phyloP scores from a whole-genome alignment of 106 monocot species.

The Ottelia alismoides region DNA sequence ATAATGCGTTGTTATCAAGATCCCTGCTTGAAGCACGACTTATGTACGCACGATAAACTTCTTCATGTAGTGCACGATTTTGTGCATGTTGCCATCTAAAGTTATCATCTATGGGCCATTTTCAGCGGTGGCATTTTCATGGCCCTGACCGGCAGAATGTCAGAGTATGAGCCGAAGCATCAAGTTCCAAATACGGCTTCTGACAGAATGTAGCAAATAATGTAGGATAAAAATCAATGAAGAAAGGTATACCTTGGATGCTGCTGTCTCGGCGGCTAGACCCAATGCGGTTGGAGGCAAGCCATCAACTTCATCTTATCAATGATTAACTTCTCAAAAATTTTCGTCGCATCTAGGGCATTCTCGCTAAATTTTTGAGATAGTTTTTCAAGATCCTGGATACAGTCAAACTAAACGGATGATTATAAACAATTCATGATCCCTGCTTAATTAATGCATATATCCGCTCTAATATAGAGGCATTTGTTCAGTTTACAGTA shows the following conservation, averaged over 20 bases:
- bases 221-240: too few relatives aligned
- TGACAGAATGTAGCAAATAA: too few relatives aligned
- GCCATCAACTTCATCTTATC: conserved; percentile 85
- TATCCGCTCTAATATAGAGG: too few relatives aligned
- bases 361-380: conserved; percentile 94
- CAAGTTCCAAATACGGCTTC: too few relatives aligned
- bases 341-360: conserved; percentile 92
- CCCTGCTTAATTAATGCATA: too few relatives aligned
- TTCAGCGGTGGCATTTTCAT: conserved; percentile 94
- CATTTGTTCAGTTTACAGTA: too few relatives aligned
- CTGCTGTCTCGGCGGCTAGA: conserved; percentile 77
- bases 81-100: conserved; percentile 90
- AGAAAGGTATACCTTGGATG: conserved; percentile 76
- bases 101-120: conserved; percentile 93
- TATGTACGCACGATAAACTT: conserved; percentile 78
- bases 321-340: conserved; percentile 74
- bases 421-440: too few relatives aligned
- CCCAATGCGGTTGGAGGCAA: conserved; percentile 80
- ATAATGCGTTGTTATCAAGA: conserved; percentile 80
- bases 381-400: conserved; percentile 89
- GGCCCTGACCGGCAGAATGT: too few relatives aligned
- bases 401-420: too few relatives aligned
- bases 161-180: too few relatives aligned
- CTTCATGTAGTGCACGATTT: conserved; percentile 74
- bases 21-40: conserved; percentile 75